Evolutionary conservation across 2,329 filamentous ascomycete species (phyloP), one percentile per base, ranked within the genome.

Genomic region (Pseudomassariella vexata): DNA sequence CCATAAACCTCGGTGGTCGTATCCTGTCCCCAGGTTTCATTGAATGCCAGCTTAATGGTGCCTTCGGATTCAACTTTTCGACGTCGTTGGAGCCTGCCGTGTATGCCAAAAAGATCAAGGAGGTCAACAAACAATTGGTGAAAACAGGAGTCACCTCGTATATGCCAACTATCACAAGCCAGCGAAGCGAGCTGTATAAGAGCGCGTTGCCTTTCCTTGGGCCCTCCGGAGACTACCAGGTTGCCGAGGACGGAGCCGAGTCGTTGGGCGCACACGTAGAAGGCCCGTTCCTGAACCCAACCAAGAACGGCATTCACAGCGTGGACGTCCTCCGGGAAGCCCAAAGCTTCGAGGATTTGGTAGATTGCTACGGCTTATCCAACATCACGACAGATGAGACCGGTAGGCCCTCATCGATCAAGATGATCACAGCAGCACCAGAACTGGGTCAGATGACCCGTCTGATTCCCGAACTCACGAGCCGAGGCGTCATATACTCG

Each of bases 61-160:
- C 85, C 8, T 90, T 88, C 49, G 88, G 88, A 35, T 94, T 95
- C 66, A 90, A 95, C 64, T 95, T 94, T 57, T 92, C 86, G 3
- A 77, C 79, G 1, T 68, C 87, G 8, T 76, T 84, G n/a, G 70
- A 79, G 11, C 48, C 76, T 73, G 59, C 61, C 68, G 19, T 68
- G 31, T 95, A 94, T 49, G 73, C 75, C 36, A 82, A 85, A 55
- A 79, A 76, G n/a, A 63, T 95, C 30, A 68, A 68, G 41, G 67
- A 77, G 36, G 69, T 90, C 39, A 92, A 92, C 58, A 75, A 67
- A 43, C 69, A 73, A 19, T 67, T 95, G 32, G 70, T 88, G 19
- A 63, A 75, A 46, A 94, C 84, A 2, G 88, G 89, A 28, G 86
- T 95, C 24, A 95, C 88, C 6, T 86, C 84, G 5, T 94, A 94